Conservation (phyloP, 169 alveolate genomes). For the Plasmodium inui region DNA sequence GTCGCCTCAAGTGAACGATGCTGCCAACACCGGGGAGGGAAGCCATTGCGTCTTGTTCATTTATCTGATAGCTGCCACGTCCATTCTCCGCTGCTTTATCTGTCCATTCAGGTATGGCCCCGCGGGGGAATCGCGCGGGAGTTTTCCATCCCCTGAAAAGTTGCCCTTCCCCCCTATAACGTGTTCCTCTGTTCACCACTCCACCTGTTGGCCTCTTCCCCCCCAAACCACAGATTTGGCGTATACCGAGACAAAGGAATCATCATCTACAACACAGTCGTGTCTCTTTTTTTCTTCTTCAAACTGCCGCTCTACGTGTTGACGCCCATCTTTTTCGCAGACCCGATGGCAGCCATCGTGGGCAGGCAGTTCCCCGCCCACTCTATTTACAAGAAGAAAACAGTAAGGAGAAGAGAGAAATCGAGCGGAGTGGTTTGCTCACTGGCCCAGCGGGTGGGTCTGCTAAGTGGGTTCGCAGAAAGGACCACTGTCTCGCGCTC, state of each 20-base stretch:
- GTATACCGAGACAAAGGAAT: constrained; percentile 36
- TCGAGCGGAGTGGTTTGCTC: background rate
- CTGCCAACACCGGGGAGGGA: background rate
- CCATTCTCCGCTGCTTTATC: constrained; percentile 28
- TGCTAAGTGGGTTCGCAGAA: background rate
- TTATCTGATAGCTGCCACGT: constrained; percentile 11
- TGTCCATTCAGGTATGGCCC: constrained; percentile 50
- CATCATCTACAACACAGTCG: constrained; percentile 33
- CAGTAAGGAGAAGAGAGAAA: constrained; percentile 1
- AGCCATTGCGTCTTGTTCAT: constrained; percentile 22
- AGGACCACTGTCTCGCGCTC: background rate
- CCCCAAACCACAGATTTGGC: constrained; percentile 26
- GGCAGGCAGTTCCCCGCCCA: constrained; percentile 22
- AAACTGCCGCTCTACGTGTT: constrained; percentile 48
- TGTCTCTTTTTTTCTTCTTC: constrained; percentile 47
- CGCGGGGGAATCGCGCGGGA: background rate
- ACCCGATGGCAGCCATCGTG: constrained; percentile 68
- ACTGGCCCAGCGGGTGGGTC: background rate
- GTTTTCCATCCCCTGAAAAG: background rate
- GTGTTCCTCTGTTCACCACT: background rate
- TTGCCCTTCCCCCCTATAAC: background rate
- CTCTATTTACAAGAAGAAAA: constrained; percentile 39
- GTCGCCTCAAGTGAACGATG: background rate
- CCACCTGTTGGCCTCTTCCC: too few species aligned
- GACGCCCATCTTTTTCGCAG: constrained; percentile 64